phyloP scores from a whole-genome alignment of 495 filamentous ascomycete species.

The Neurospora tetrasperma region DNA sequence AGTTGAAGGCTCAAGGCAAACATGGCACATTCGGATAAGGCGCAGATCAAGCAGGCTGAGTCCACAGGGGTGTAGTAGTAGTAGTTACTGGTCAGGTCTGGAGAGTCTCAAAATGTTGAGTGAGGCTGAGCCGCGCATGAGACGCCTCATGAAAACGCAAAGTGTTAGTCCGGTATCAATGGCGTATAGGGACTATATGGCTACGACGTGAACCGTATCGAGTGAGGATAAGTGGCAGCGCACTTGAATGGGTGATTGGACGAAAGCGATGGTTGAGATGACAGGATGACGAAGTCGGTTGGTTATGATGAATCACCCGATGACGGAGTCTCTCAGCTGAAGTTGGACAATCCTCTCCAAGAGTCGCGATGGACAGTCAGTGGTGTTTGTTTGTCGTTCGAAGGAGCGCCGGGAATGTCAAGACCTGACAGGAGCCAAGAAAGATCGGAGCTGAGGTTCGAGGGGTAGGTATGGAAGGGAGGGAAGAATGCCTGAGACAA shows the following conservation, averaged over 20 bases:
- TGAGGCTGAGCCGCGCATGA: neutral
- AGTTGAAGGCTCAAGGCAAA: slow-evolving; percentile 1
- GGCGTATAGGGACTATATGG: neutral
- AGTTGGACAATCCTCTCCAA: neutral
- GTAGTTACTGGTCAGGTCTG: neutral
- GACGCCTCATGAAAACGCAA: neutral
- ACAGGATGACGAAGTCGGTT: neutral
- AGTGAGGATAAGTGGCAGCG: neutral
- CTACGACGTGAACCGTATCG: neutral
- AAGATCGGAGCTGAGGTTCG: neutral
- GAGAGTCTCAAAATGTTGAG: neutral
- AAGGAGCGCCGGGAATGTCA: neutral
- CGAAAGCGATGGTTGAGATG: neutral
- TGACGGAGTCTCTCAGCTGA: neutral
- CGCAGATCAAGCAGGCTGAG: neutral
- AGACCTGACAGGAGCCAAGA: neutral
- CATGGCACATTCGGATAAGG: neutral
- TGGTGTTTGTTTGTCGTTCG: neutral
- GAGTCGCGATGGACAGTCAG: neutral
- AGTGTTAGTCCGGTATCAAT: neutral
- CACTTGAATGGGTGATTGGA: neutral
- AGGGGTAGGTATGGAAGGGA: neutral
- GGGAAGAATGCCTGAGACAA: neutral
- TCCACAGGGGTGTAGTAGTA: neutral
- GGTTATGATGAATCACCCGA: neutral